phyloP scores from a whole-genome alignment of 2,329 filamentous ascomycete genomes.

The Arthrobotrys iridis region DNA sequence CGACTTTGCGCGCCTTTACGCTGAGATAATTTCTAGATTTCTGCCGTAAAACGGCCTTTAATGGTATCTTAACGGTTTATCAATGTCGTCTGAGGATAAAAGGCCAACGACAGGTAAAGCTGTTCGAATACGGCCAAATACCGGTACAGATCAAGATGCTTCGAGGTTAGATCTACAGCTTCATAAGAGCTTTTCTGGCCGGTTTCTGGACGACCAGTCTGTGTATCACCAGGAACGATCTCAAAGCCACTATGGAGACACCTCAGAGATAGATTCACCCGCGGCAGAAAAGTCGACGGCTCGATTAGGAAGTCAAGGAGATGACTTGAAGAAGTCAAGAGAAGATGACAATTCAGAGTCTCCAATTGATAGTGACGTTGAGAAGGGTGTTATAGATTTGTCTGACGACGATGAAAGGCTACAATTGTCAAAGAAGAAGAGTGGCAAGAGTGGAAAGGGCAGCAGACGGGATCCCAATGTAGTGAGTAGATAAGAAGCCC shows the following conservation, averaged over 20 bases:
- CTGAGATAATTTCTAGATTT: neutral
- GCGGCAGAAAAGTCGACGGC: slow-evolving; percentile 30
- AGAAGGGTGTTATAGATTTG: slow-evolving; percentile 13
- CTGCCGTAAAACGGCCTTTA: neutral
- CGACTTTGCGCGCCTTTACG: slow-evolving; percentile 15
- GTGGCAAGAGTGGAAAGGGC: slow-evolving; percentile 38
- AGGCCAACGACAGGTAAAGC: slow-evolving; percentile 9
- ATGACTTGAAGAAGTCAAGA: slow-evolving; percentile 31
- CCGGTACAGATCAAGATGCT: slow-evolving; percentile 9
- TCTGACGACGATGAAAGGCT: slow-evolving; percentile 27
- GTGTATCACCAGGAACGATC: slow-evolving; percentile 36
- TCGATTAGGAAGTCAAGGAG: slow-evolving; percentile 31
- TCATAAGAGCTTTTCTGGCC: slow-evolving; percentile 42
- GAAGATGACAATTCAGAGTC: neutral
- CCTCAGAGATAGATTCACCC: slow-evolving; percentile 41
- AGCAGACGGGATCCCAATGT: slow-evolving; percentile 41
- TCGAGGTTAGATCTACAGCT: slow-evolving; percentile 45
- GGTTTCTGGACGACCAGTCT: slow-evolving; percentile 44
- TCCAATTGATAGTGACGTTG: slow-evolving; percentile 11
- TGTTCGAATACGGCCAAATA: neutral
- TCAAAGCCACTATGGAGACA: slow-evolving; percentile 39
- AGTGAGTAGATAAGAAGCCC: slow-evolving; percentile 23
- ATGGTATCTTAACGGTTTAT: slow-evolving; percentile 6
- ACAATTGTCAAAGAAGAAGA: slow-evolving; percentile 38
- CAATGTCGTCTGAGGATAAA: slow-evolving; percentile 38